Percentiles rank a stretch among this genome's conserved stretches.
These are phyloP conservation scores for Otatea glauca DNA, from an alignment of 176 grass and related monocot species.

Conservation along the genomic window DNA sequence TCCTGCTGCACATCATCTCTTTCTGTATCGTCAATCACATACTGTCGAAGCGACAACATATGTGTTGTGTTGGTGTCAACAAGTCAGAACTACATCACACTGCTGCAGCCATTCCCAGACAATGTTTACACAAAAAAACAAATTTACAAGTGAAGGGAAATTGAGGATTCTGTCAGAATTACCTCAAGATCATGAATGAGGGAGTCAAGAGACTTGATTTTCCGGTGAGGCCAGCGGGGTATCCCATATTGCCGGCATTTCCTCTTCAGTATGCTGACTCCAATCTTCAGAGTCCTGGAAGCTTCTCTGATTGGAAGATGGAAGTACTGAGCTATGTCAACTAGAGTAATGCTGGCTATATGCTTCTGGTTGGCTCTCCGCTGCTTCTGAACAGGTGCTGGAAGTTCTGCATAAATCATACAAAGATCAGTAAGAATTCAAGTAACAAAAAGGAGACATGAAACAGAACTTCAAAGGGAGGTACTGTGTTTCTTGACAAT, in stretches of 20 bases:
- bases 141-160: conserved; percentile 9
- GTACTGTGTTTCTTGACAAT: background rate
- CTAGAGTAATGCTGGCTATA: conserved; percentile 62
- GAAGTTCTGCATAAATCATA: conserved; percentile 37
- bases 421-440: conserved; percentile 23
- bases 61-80: conserved; percentile 2
- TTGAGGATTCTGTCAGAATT: background rate
- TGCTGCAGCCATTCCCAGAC: background rate
- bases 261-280: conserved; percentile 69
- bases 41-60: conserved; percentile 24
- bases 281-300: conserved; percentile 62
- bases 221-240: conserved; percentile 69
- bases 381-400: conserved; percentile 36
- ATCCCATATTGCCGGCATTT: conserved; percentile 78
- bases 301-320: conserved; percentile 71
- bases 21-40: conserved; percentile 17
- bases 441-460: background rate
- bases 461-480: background rate
- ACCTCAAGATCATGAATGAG: conserved; percentile 68
- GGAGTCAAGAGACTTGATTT: conserved; percentile 71
- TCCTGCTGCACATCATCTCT: conserved; percentile 37
- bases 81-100: conserved; percentile 19
- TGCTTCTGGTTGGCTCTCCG: conserved; percentile 62
- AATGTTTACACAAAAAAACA: background rate
- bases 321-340: conserved; percentile 62